These are phyloP conservation scores for Trichoderma koningiopsis DNA, from an alignment of 2,329 filamentous ascomycete genomes.

Conservation along the genomic window DNA sequence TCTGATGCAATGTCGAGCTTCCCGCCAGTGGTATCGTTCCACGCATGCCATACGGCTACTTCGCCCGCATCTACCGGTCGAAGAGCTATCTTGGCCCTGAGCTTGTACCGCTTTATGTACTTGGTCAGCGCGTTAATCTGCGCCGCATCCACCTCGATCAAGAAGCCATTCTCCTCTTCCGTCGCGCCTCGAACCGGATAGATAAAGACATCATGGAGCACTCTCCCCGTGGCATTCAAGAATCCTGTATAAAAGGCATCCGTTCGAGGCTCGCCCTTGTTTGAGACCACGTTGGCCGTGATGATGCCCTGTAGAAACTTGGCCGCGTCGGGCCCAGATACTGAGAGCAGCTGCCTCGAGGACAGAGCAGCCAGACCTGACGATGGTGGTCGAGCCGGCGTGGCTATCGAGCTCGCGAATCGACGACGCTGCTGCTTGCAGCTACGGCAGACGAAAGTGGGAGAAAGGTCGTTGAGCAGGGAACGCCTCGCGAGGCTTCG, in stretches of 20 bases:
- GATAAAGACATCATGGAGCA: conserved; percentile 88
- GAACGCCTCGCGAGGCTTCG: conserved; percentile 32
- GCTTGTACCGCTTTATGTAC: conserved; percentile 82
- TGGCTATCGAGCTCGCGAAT: conserved; percentile 35
- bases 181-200: conserved; percentile 60
- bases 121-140: conserved; percentile 64
- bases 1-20: background rate
- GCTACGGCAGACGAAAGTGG: conserved; percentile 35
- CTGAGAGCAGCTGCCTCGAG: conserved; percentile 76
- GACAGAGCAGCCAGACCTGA: conserved; percentile 59
- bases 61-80: conserved; percentile 67
- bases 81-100: conserved; percentile 76
- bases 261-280: conserved; percentile 39
- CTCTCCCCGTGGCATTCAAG: conserved; percentile 79
- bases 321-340: conserved; percentile 77
- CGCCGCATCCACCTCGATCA: conserved; percentile 79
- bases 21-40: conserved; percentile 56
- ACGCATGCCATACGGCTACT: conserved; percentile 70
- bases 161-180: conserved; percentile 47
- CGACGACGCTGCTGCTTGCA: conserved; percentile 39
- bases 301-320: conserved; percentile 88
- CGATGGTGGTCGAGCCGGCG: conserved; percentile 46
- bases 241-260: conserved; percentile 79
- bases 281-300: conserved; percentile 59
- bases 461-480: conserved; percentile 23